A percentile compares a stretch with the other conserved stretches of the same genome.
phyloP scores from a whole-genome alignment of 2,329 filamentous ascomycete species.

The Huntiella omanensis region DNA sequence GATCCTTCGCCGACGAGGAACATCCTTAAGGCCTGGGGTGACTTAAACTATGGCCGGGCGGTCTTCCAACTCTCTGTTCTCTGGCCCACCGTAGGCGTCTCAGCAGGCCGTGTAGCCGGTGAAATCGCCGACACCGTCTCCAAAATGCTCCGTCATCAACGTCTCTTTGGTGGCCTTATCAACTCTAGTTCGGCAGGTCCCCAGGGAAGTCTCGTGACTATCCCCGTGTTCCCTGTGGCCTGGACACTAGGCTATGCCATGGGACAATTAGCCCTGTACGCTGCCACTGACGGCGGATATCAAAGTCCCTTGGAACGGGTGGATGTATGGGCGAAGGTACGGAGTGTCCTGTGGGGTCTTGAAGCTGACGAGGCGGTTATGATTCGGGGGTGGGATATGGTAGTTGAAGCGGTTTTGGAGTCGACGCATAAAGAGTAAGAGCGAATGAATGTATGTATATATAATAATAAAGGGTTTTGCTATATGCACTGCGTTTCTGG shows the following conservation, averaged over 20 bases:
- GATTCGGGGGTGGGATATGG: not conserved
- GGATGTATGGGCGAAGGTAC: not conserved
- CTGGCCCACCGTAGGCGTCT: slow-evolving; percentile 1
- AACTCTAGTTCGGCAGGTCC: not conserved
- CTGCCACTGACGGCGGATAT: not conserved
- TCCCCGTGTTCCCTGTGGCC: not conserved
- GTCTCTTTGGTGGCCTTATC: not conserved
- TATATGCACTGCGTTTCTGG: no score
- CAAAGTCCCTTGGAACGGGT: not conserved
- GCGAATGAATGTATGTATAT: not conserved
- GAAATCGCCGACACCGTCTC: not conserved
- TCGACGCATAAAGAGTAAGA: not conserved
- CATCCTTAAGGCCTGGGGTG: not conserved
- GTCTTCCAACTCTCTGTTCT: not conserved
- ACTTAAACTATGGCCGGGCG: not conserved
- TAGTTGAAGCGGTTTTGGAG: not conserved
- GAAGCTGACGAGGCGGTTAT: not conserved
- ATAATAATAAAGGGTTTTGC: not conserved
- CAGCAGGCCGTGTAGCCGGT: not conserved
- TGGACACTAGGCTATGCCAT: not conserved
- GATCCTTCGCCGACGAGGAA: not conserved
- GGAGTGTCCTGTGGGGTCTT: not conserved
- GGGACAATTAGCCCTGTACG: not conserved
- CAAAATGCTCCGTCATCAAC: slow-evolving; percentile 1
- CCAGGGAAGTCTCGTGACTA: not conserved